A percentile compares a stretch with the other conserved stretches of the same genome.
These are phyloP conservation scores for Oidiodendron maius DNA, from an alignment of 495 filamentous ascomycete species.

Conservation along the genomic window DNA sequence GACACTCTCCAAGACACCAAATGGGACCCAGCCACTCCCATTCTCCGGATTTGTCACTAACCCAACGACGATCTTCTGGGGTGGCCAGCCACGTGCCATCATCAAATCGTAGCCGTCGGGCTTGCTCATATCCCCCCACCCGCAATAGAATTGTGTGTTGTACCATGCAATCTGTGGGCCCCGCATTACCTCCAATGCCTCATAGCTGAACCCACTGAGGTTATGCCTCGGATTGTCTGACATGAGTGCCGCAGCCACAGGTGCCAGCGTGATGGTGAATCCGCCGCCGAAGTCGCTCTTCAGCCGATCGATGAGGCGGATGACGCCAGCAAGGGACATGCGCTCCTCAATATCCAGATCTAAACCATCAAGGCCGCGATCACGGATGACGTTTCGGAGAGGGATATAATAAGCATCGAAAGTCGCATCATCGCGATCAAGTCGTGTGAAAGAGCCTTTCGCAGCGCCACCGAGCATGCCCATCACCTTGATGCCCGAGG, in stretches of 20 bases:
- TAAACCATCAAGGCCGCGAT: constrained; percentile 58
- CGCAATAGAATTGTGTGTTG: constrained; percentile 81
- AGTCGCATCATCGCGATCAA: constrained; percentile 47
- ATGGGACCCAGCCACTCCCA: constrained; percentile 54
- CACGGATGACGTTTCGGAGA: constrained; percentile 51
- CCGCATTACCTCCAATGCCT: constrained; percentile 54
- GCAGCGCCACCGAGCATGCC: constrained; percentile 83
- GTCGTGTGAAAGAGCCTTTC: constrained; percentile 56
- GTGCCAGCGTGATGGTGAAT: constrained; percentile 74
- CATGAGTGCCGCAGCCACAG: constrained; percentile 67
- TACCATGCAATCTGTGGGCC: constrained; percentile 70
- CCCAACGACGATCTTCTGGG: constrained; percentile 64
- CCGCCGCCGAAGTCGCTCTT: constrained; percentile 61
- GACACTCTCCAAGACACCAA: constrained; percentile 38
- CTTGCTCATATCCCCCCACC: constrained; percentile 61
- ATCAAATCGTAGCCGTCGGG: constrained; percentile 58
- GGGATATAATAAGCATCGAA: constrained; percentile 67
- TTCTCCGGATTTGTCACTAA: constrained; percentile 65
- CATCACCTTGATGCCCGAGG: constrained; percentile 61
- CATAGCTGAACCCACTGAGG: constrained; percentile 73
- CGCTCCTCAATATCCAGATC: constrained; percentile 81
- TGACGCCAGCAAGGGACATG: constrained; percentile 65
- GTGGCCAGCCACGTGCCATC: constrained; percentile 55
- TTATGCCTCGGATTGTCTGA: constrained; percentile 42
- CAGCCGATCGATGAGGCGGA: constrained; percentile 65